Percentiles rank a stretch among this genome's conserved stretches.
Evolutionary conservation across 192 early-diverging fungal species (phyloP).

Genomic region (Physocladia obscura): DNA sequence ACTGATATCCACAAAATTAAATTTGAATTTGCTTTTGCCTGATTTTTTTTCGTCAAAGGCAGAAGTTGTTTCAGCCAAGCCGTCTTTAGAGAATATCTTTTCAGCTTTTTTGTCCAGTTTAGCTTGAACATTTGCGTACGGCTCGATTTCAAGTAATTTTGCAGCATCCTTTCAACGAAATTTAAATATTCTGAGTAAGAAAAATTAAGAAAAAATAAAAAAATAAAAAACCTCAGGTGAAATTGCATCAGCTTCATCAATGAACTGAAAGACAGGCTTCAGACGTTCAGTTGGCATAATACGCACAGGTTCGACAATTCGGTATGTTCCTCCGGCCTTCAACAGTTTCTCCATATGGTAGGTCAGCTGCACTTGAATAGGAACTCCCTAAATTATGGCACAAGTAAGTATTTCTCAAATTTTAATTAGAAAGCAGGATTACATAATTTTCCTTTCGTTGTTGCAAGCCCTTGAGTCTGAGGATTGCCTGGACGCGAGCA

Average conservation of each 20-base stretch:
- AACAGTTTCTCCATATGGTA: slow-evolving; percentile 85
- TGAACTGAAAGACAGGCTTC: slow-evolving; percentile 74
- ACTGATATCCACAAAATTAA: slow-evolving; percentile 59
- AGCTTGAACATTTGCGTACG: slow-evolving; percentile 46
- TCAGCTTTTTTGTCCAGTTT: slow-evolving; percentile 39
- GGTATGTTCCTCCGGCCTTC: slow-evolving; percentile 41
- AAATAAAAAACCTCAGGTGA: slow-evolving; percentile 38
- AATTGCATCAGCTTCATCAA: slow-evolving; percentile 78
- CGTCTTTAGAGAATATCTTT: slow-evolving; percentile 30
- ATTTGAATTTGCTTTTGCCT: slow-evolving; percentile 44
- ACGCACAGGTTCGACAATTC: slow-evolving; percentile 34
- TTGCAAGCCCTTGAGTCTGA: slow-evolving; percentile 81
- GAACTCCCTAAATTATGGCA: neutral
- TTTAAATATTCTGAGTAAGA: too few species aligned
- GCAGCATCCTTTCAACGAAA: slow-evolving; percentile 88
- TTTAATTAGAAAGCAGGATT: slow-evolving; percentile 2
- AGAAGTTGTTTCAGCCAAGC: slow-evolving; percentile 34
- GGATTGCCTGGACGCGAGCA: slow-evolving; percentile 84
- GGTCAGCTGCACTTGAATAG: slow-evolving; percentile 68
- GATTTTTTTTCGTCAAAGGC: neutral
- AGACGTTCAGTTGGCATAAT: slow-evolving; percentile 54
- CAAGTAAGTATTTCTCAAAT: neutral
- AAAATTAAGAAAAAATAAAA: too few species aligned
- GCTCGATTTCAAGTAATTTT: slow-evolving; percentile 69
- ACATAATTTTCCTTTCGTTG: slow-evolving; percentile 70